These are phyloP conservation scores for Gentiana macrophylla DNA, from an alignment of 257 asterid genomes.

Conservation along the genomic window DNA sequence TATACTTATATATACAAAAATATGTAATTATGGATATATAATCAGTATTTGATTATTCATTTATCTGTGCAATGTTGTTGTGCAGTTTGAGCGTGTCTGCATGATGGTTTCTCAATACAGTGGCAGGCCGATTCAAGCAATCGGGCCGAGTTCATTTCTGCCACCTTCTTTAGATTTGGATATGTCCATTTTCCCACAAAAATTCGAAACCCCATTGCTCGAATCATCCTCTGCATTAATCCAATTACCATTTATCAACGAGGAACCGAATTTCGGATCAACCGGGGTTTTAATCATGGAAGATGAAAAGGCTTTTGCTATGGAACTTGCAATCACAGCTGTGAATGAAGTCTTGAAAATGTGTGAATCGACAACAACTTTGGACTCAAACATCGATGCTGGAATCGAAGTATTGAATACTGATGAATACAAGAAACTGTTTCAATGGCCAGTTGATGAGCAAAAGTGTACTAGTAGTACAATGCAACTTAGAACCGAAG, in stretches of 20 bases:
- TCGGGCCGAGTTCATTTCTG: constrained; percentile 35
- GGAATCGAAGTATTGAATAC: constrained; percentile 37
- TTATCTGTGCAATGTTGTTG: background rate
- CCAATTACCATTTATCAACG: constrained; percentile 42
- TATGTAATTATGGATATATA: background rate
- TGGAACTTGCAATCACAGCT: constrained; percentile 59
- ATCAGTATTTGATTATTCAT: background rate
- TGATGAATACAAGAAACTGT: constrained; percentile 57
- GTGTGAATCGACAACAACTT: constrained; percentile 62
- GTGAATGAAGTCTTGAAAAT: constrained; percentile 54
- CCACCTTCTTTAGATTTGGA: constrained; percentile 58
- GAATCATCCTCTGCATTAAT: constrained; percentile 32
- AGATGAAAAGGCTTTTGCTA: constrained; percentile 60
- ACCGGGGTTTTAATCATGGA: constrained; percentile 41
- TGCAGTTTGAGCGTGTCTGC: constrained; percentile 66
- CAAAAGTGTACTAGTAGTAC: constrained; percentile 22
- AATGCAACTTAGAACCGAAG: constrained; percentile 37
- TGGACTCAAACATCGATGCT: constrained; percentile 34
- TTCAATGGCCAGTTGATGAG: constrained; percentile 48
- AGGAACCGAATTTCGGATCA: constrained; percentile 32
- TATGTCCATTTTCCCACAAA: constrained; percentile 43
- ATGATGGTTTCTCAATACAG: constrained; percentile 50
- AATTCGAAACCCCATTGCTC: constrained; percentile 33
- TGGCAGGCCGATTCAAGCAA: constrained; percentile 41
- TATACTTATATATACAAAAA: background rate